phyloP scores from a whole-genome alignment of 2,329 filamentous ascomycete species.

The Emericellopsis cladophorae region DNA sequence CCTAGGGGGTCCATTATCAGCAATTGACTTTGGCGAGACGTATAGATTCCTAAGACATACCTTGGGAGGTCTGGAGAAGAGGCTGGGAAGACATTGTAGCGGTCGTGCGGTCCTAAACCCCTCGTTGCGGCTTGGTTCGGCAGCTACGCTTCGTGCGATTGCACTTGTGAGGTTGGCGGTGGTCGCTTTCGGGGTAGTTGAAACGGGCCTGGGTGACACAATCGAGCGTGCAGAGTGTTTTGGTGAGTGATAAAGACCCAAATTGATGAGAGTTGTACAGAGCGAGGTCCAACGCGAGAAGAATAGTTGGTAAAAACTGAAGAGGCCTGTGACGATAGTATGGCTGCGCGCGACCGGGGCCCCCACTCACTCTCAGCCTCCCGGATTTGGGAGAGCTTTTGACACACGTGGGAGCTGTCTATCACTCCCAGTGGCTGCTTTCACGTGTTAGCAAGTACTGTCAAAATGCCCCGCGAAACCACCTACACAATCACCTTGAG shows the following conservation, averaged over 20 bases:
- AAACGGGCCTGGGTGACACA: background rate
- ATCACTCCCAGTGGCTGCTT: background rate
- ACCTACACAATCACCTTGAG: background rate
- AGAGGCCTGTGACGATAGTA: too few relatives aligned
- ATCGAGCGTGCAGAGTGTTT: too few relatives aligned
- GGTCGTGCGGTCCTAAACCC: background rate
- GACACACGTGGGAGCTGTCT: background rate
- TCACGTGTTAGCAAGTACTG: background rate
- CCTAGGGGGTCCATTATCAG: conserved; percentile 37
- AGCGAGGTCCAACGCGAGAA: too few relatives aligned
- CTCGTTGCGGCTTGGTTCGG: background rate
- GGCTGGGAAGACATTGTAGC: conserved; percentile 84
- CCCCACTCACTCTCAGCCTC: background rate
- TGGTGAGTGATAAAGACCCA: too few relatives aligned
- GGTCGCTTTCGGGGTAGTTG: background rate
- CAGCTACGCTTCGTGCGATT: background rate
- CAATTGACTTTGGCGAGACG: background rate
- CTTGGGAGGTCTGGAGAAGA: conserved; percentile 85
- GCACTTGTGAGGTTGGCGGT: too few relatives aligned
- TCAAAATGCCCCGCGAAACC: conserved; percentile 1
- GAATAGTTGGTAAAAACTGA: too few relatives aligned
- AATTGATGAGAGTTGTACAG: too few relatives aligned
- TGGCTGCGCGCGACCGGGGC: too few relatives aligned
- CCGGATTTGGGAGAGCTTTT: background rate
- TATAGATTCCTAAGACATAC: conserved; percentile 33